These are phyloP conservation scores for Pleurotus sapidus DNA, from an alignment of 768 basidiomycete genomes.

Conservation along the genomic window DNA sequence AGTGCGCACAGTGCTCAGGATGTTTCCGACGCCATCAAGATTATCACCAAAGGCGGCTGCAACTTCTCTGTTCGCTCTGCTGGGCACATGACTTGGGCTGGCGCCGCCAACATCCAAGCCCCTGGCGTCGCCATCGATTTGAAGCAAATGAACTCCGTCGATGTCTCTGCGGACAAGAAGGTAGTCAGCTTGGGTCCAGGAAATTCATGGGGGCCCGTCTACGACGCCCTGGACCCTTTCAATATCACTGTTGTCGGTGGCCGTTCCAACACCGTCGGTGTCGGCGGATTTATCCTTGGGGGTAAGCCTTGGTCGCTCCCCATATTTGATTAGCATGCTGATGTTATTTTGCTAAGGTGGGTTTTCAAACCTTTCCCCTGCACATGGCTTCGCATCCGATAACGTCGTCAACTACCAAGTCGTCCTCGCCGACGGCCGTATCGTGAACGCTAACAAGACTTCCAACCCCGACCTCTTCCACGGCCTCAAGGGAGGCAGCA, in stretches of 20 bases:
- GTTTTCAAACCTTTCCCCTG: constrained; percentile 12
- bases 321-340: background rate
- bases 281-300: constrained; percentile 13
- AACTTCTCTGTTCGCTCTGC: constrained; percentile 6
- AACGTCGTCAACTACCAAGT: constrained; percentile 13
- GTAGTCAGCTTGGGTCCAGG: constrained; percentile 11
- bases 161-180: constrained; percentile 5
- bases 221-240: constrained; percentile 7
- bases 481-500: constrained; percentile 14
- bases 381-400: constrained; percentile 11
- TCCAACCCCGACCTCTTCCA: constrained; percentile 13
- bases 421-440: constrained; percentile 13
- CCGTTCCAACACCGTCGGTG: constrained; percentile 10
- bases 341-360: constrained; percentile 8
- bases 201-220: constrained; percentile 8
- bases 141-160: background rate
- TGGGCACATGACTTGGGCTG: constrained; percentile 11
- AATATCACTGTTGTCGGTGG: constrained; percentile 11
- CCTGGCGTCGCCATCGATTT: constrained; percentile 12
- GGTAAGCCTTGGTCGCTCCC: constrained; percentile 3
- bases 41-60: background rate
- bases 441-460: constrained; percentile 5
- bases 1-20: background rate
- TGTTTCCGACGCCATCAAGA: background rate
- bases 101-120: constrained; percentile 10